Percentiles rank a stretch among this genome's conserved stretches.
These are phyloP conservation scores for Chaetomium cochliodes DNA, from an alignment of 495 filamentous ascomycete species.

Conservation along the genomic window DNA sequence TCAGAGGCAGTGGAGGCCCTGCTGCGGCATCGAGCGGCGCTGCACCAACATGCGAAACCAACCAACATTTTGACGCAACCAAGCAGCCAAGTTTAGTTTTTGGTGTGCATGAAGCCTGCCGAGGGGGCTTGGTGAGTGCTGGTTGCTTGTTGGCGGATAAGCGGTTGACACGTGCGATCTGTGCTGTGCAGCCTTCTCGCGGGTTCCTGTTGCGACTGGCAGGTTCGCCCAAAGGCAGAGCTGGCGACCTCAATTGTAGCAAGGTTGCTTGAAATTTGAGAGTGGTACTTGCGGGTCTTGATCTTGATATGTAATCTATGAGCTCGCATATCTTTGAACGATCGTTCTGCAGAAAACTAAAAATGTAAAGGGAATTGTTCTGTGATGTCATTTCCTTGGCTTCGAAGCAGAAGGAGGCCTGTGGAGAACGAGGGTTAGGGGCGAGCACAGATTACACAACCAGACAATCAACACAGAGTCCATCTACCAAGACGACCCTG, in stretches of 20 bases:
- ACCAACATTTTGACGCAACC: slow-evolving; percentile 12
- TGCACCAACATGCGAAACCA: slow-evolving; percentile 23
- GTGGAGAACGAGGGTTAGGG: background rate
- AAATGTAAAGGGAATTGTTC: background rate
- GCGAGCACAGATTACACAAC: too few relatives aligned
- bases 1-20: background rate
- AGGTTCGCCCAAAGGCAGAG: background rate
- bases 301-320: background rate
- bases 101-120: slow-evolving; percentile 8
- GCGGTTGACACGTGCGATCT: slow-evolving; percentile 24
- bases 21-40: slow-evolving; percentile 21
- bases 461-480: too few relatives aligned
- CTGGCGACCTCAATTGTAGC: slow-evolving; percentile 11
- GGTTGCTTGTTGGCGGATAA: slow-evolving; percentile 6
- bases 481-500: too few relatives aligned
- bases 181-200: background rate
- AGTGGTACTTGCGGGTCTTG: background rate
- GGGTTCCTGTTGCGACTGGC: background rate
- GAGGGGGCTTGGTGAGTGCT: slow-evolving; percentile 8
- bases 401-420: background rate
- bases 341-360: background rate
- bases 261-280: too few relatives aligned
- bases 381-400: background rate
- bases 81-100: slow-evolving; percentile 1
- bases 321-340: background rate